Evolutionary conservation across 352 stramenopile species (phyloP), one percentile per base, ranked within the genome.

Genomic region (Pythium grandisporangium): DNA sequence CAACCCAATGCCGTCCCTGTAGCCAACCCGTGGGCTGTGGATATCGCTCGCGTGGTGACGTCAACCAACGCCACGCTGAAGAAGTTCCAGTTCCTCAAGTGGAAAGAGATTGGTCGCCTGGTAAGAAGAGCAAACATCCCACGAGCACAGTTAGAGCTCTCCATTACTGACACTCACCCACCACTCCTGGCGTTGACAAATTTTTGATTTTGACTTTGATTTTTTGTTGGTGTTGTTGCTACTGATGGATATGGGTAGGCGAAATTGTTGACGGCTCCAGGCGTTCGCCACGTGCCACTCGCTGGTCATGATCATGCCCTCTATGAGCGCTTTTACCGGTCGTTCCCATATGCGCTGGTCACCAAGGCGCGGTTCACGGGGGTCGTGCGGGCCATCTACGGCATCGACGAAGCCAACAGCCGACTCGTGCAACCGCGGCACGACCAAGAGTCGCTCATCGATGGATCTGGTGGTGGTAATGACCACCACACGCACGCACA

Each of bases 241-340:
- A n/a, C n/a, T n/a, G n/a, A n/a, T n/a, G n/a, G n/a, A n/a, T n/a
- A n/a, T n/a, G n/a, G n/a, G n/a, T n/a, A n/a, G n/a, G n/a, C n/a
- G n/a, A n/a, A n/a, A n/a, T n/a, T 3, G 7, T 26, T 17, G 22
- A 13, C 30, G 43, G 13, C 23, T 48, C 5, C 66, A 7, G 55
- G 51, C 17, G 86, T 90, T 40, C 59, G 56, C 14, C 37, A 45
- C 26, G 62, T 83, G 14, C 66, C 63, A 4, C 40, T 87, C 21
- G 70, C 66, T 14, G 76, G 76, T 1, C 55, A 83, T 42, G 70
- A 81, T 23, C 70, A 64, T 17, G 55, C 68, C 38, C 53, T 90
- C 7, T 90, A 81, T 39, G 73, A 90, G 52, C 57, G 50, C 42
- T 86, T 84, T 26, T 72, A 74, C 39, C 70, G 73, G 22, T 70